Evolutionary conservation across 2,329 filamentous ascomycete species (phyloP).

Genomic region (Aspergillus pseudoterreus): DNA sequence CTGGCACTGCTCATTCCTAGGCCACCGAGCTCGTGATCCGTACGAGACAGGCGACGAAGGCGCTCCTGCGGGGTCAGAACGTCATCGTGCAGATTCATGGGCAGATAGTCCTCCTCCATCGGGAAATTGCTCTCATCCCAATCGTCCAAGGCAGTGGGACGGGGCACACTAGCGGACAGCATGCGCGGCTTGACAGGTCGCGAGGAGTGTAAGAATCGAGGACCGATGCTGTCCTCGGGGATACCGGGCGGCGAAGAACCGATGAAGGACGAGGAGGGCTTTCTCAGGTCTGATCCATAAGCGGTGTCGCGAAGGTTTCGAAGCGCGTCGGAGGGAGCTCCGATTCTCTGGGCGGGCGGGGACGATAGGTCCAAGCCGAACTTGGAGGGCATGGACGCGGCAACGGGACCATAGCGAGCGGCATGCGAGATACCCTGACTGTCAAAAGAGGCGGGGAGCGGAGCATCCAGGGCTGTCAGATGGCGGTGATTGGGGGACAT

Average conservation of each 20-base stretch:
- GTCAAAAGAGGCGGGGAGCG: constrained; percentile 90
- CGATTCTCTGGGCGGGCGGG: constrained; percentile 67
- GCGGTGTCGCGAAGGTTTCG: constrained; percentile 62
- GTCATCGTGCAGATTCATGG: constrained; percentile 63
- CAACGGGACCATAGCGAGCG: constrained; percentile 83
- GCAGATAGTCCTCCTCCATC: constrained; percentile 87
- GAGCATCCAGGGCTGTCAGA: constrained; percentile 91
- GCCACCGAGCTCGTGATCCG: constrained; percentile 52
- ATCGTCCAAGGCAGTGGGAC: constrained; percentile 50
- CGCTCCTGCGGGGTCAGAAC: constrained; percentile 61
- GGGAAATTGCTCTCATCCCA: constrained; percentile 64
- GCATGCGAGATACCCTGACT: constrained; percentile 92
- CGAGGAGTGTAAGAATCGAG: constrained; percentile 61
- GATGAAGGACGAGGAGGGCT: constrained; percentile 44
- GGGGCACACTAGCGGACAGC: constrained; percentile 60
- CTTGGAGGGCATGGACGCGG: constrained; percentile 86
- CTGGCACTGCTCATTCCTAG: constrained; percentile 49
- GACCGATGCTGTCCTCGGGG: constrained; percentile 65
- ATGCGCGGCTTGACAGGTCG: constrained; percentile 58
- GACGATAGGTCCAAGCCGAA: constrained; percentile 73
- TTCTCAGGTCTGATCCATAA: constrained; percentile 69
- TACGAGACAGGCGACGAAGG: constrained; percentile 57
- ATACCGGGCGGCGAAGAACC: constrained; percentile 59
- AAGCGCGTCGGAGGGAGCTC: constrained; percentile 61
- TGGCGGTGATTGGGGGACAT: constrained; percentile 69